Conservation (phyloP, 352 stramenopile genomes). For the Blastocystis hominis region DNA sequence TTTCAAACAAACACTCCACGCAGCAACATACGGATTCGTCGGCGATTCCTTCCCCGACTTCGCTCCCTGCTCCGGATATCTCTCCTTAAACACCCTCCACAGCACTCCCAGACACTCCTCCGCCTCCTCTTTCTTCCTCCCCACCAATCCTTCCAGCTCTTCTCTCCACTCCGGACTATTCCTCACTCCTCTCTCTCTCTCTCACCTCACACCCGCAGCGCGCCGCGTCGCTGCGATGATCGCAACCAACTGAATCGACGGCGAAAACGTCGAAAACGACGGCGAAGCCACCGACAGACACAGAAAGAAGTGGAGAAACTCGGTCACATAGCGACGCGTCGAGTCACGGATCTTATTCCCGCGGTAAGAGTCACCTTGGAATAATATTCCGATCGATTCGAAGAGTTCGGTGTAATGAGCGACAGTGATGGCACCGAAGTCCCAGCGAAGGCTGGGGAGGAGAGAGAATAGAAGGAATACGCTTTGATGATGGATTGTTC, state of each 20-base stretch:
- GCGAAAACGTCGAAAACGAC: background rate
- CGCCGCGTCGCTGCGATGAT: background rate
- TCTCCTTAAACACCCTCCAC: constrained; percentile 26
- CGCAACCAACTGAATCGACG: background rate
- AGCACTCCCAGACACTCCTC: background rate
- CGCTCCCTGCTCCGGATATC: background rate
- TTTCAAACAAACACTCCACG: constrained; percentile 39
- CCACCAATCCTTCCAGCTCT: background rate
- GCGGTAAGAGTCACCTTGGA: background rate
- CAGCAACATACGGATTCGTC: background rate
- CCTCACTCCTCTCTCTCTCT: background rate
- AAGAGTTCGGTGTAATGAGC: constrained; percentile 9
- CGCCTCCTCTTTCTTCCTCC: background rate
- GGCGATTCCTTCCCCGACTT: background rate
- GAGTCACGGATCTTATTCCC: no score
- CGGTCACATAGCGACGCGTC: background rate
- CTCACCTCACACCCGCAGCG: background rate
- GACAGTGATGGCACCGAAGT: background rate
- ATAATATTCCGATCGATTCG: background rate
- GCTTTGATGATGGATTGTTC: background rate
- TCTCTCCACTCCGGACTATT: background rate
- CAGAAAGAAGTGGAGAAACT: constrained; percentile 34
- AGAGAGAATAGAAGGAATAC: background rate
- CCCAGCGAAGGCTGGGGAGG: background rate
- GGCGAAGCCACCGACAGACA: background rate